These are phyloP conservation scores for Chaetomium strumarium DNA, from an alignment of 2,329 filamentous ascomycete genomes.

Conservation along the genomic window DNA sequence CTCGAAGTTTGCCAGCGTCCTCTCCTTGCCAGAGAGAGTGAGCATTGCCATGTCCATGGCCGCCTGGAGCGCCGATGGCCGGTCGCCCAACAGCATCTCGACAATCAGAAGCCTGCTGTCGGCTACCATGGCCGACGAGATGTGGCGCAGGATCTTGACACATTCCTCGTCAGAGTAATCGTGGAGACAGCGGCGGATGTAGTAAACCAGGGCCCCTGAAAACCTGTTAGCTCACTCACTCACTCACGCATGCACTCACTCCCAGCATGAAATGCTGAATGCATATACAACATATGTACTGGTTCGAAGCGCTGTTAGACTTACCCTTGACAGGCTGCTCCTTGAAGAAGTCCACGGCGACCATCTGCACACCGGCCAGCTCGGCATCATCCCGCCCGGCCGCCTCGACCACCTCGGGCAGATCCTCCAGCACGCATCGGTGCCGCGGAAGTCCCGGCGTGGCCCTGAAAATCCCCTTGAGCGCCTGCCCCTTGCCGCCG, in stretches of 20 bases:
- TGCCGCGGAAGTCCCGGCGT: constrained; percentile 25
- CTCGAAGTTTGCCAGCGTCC: constrained; percentile 19
- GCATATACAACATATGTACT: no score
- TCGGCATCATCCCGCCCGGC: constrained; percentile 19
- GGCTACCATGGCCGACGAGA: constrained; percentile 28
- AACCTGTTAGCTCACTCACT: not conserved
- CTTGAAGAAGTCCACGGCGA: constrained; percentile 30
- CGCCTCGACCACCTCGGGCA: constrained; percentile 30
- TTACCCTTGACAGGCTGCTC: constrained; percentile 30
- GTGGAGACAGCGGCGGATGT: constrained; percentile 33
- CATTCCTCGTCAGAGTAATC: constrained; percentile 33
- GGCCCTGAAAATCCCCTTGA: constrained; percentile 29
- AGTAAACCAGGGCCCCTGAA: constrained; percentile 33
- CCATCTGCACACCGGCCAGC: constrained; percentile 19
- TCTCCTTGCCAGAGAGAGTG: constrained; percentile 18
- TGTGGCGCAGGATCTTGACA: constrained; percentile 28
- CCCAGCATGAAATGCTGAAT: not conserved
- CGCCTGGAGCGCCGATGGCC: constrained; percentile 11
- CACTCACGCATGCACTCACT: not conserved
- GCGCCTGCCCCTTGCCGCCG: constrained; percentile 34
- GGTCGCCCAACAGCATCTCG: constrained; percentile 22
- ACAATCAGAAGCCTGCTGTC: constrained; percentile 26
- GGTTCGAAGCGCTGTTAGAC: no score
- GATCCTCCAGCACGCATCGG: constrained; percentile 30
- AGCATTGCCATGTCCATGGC: constrained; percentile 24